Base-by-base conservation (phyloP, 257 asterid genomes). In the Perilla frutescens region DNA sequence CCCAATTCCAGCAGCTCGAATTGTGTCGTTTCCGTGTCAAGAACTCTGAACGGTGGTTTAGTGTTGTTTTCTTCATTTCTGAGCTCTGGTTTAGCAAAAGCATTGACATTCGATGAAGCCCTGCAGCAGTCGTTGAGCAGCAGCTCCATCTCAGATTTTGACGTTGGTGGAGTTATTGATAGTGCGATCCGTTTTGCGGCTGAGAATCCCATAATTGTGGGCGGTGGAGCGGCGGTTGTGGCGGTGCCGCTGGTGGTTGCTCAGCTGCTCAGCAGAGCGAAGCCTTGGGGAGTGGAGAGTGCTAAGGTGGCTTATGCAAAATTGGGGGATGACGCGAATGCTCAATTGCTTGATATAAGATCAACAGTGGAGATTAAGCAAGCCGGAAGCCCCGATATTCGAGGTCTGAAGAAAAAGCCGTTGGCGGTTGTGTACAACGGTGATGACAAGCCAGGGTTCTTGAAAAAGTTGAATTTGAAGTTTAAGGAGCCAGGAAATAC, bases 401-500 rank as follows among this genome's bases (percentile, higher is more conserved):
- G 82, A 4, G 89, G 84, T 3, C 68, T 87, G 80, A 88, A 90
- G 91, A 94, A 94, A 82, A 94, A 94, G 74, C 48, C 91, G 2
- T 91, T 87, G 66, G 81, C 81, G 2, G 77, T 94, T 62, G 84
- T 60, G 61, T 94, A 88, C 65, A 82, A 76, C 57, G 85, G 89
- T 3, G 96, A 88, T 61, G 95, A 94, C 41, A 94, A 94, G 71
- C 72, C 71, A 6, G 97, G 93, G 34, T 91, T 94, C 84, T 79
- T 94, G 85, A 86, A 81, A 54, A 94, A 83, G 81, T 57, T 94
- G 75, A 53, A 86, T 70, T 79, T 79, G 86, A 91, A 83, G 83
- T 85, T 91, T 57, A 94, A 90, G 83, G 92, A 94, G 67, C 97
- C 99, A 1, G 89, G 87, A 49, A 90, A 70, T 64, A 91, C 99